phyloP scores from a whole-genome alignment of 495 filamentous ascomycete genomes.

The Trichoderma gamsii region DNA sequence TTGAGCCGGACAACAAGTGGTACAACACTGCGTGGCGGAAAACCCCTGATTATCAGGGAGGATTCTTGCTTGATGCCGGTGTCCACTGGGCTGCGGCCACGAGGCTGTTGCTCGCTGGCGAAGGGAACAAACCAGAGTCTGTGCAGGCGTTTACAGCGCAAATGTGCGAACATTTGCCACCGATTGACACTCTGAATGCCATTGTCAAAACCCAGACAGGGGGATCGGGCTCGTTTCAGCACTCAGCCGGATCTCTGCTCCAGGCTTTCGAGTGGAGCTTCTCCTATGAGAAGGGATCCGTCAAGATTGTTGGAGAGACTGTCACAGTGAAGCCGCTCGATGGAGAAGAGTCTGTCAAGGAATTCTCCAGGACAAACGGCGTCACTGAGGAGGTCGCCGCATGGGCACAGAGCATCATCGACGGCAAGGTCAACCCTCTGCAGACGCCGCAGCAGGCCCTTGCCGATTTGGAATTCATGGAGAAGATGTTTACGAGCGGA shows the following conservation, averaged over 20 bases:
- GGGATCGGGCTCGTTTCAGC: slow-evolving; percentile 42
- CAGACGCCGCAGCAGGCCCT: slow-evolving; percentile 63
- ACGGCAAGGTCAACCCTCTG: slow-evolving; percentile 42
- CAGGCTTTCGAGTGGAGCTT: slow-evolving; percentile 43
- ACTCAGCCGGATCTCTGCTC: slow-evolving; percentile 14
- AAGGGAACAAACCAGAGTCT: slow-evolving; percentile 40
- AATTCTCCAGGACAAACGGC: slow-evolving; percentile 50
- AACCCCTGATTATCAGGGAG: slow-evolving; percentile 64
- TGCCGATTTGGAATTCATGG: slow-evolving; percentile 62
- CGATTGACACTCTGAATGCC: slow-evolving; percentile 69
- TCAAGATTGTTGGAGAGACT: slow-evolving; percentile 34
- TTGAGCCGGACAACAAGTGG: slow-evolving; percentile 38
- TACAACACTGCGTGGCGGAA: slow-evolving; percentile 66
- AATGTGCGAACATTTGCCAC: slow-evolving; percentile 58
- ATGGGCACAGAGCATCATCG: slow-evolving; percentile 54
- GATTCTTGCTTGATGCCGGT: slow-evolving; percentile 73
- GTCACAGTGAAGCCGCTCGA: slow-evolving; percentile 37
- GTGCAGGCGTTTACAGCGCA: slow-evolving; percentile 55
- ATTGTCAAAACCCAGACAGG: slow-evolving; percentile 54
- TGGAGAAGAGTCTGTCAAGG: slow-evolving; percentile 42
- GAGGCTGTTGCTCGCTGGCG: slow-evolving; percentile 49
- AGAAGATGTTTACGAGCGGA: slow-evolving; percentile 59
- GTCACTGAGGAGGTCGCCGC: slow-evolving; percentile 61
- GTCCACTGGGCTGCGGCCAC: slow-evolving; percentile 65
- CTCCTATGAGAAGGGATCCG: slow-evolving; percentile 47